Conservation (phyloP, 2,329 filamentous ascomycete species). For the Penicillium sp. region DNA sequence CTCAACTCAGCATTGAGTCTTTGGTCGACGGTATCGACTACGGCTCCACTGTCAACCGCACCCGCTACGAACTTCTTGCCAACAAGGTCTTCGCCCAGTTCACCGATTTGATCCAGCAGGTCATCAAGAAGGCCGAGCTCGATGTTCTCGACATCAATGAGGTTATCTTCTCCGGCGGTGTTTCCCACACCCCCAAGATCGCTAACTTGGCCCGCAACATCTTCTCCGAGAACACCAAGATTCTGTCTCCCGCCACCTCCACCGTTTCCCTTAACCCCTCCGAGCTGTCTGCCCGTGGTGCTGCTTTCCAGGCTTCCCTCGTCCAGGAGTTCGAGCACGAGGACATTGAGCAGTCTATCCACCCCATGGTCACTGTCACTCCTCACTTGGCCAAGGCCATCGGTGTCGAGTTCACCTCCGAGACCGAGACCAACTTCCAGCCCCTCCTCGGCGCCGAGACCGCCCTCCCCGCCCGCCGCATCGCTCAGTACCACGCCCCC, state of each 20-base stretch:
- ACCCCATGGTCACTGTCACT: conserved; percentile 90
- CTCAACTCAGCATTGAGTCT: conserved; percentile 88
- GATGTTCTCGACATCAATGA: conserved; percentile 92
- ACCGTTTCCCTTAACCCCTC: conserved; percentile 83
- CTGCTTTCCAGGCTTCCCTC: conserved; percentile 89
- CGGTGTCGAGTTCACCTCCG: conserved; percentile 69
- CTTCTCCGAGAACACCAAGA: conserved; percentile 74
- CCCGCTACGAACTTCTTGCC: conserved; percentile 85
- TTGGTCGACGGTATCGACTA: conserved; percentile 88
- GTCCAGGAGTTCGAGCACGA: conserved; percentile 91
- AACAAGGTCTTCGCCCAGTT: conserved; percentile 86
- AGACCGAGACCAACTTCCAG: conserved; percentile 66
- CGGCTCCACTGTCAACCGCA: conserved; percentile 83
- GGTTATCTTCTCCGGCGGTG: conserved; percentile 87
- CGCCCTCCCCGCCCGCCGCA: conserved; percentile 81
- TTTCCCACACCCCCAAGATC: conserved; percentile 89
- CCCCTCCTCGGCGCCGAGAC: conserved; percentile 82
- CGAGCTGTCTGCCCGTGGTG: conserved; percentile 81
- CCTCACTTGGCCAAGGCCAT: conserved; percentile 86
- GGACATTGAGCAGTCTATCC: conserved; percentile 93
- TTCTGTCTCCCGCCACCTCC: conserved; percentile 79
- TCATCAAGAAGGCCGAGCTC: conserved; percentile 83
- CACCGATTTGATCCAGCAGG: conserved; percentile 76
- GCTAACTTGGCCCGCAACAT: conserved; percentile 72
- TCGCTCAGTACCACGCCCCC: conserved; percentile 70